Evolutionary conservation across 2,329 filamentous ascomycete species (phyloP).

Genomic region (Malbranchea zuffiana): DNA sequence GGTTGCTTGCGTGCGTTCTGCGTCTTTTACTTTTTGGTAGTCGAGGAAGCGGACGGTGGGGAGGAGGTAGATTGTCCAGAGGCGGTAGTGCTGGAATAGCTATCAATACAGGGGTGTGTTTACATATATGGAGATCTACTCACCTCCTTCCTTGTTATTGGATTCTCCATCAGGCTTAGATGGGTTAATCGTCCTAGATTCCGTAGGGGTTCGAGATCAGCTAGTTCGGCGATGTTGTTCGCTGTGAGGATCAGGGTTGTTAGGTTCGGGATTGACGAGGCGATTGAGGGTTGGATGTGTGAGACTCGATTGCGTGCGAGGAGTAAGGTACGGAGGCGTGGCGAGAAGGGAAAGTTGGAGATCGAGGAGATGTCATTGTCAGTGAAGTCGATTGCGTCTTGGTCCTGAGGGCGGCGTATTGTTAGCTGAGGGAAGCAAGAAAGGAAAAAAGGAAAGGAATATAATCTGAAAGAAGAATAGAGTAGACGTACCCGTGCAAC

Average conservation of each 20-base stretch:
- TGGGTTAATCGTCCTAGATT: conserved; percentile 62
- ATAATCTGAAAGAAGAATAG: not conserved
- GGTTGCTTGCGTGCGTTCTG: conserved; percentile 62
- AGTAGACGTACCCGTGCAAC: conserved; percentile 63
- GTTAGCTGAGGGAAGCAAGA: not conserved
- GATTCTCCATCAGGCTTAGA: conserved; percentile 73
- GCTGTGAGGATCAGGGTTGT: conserved; percentile 69
- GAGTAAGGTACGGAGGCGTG: conserved; percentile 75
- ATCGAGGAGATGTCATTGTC: conserved; percentile 91
- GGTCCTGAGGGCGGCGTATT: conserved; percentile 48
- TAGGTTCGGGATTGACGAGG: conserved; percentile 68
- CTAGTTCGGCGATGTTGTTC: conserved; percentile 73
- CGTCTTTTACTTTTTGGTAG: conserved; percentile 80
- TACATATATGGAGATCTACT: conserved; percentile 24
- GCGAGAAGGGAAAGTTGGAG: conserved; percentile 84
- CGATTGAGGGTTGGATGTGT: conserved; percentile 64
- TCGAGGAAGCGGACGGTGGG: conserved; percentile 82
- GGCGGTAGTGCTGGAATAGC: conserved; percentile 64
- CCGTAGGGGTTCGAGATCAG: conserved; percentile 72
- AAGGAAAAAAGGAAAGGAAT: conserved; percentile 8
- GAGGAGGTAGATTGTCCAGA: conserved; percentile 81
- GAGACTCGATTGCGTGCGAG: conserved; percentile 81
- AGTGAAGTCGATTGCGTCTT: conserved; percentile 95
- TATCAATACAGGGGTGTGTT: not conserved
- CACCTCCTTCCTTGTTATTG: conserved; percentile 85